Conservation (phyloP, 257 asterid genomes). For the Nicotiana benthamiana region DNA sequence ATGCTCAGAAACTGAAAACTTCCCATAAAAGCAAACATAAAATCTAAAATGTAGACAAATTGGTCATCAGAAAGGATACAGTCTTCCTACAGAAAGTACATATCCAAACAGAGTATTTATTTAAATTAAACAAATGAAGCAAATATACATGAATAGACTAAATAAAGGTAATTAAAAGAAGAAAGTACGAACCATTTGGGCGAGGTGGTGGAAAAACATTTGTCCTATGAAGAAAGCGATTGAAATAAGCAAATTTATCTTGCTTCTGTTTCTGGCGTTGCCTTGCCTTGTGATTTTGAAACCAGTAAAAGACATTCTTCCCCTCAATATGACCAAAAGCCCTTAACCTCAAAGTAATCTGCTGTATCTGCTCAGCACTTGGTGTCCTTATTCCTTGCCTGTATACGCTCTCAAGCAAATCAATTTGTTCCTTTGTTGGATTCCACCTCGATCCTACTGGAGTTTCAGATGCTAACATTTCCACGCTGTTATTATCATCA, state of each 20-base stretch:
- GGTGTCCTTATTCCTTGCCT: conserved; percentile 77
- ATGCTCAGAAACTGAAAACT: neutral
- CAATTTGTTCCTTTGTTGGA: conserved; percentile 85
- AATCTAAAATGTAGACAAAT: neutral
- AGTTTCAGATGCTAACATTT: conserved; percentile 9
- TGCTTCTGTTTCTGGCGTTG: conserved; percentile 89
- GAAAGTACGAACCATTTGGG: conserved; percentile 26
- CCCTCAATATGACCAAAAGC: conserved; percentile 80
- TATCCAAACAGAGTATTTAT: neutral
- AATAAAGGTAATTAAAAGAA: too few species aligned
- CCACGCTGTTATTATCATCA: conserved; percentile 17
- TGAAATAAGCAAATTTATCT: conserved; percentile 30
- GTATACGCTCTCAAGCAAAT: conserved; percentile 61
- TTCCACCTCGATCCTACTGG: conserved; percentile 64
- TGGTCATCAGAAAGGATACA: neutral
- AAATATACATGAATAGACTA: too few species aligned
- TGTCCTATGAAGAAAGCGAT: conserved; percentile 29
- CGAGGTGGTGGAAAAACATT: conserved; percentile 23
- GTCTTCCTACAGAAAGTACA: neutral
- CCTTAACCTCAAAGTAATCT: conserved; percentile 46
- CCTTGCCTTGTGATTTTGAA: conserved; percentile 85
- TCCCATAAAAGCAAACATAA: neutral
- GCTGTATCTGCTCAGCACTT: conserved; percentile 71
- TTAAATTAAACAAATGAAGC: neutral
- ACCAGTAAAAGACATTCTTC: conserved; percentile 87